Evolutionary conservation across 257 asterid genomes (phyloP), one percentile per base, ranked within the genome.

Genomic region (Mentha longifolia): DNA sequence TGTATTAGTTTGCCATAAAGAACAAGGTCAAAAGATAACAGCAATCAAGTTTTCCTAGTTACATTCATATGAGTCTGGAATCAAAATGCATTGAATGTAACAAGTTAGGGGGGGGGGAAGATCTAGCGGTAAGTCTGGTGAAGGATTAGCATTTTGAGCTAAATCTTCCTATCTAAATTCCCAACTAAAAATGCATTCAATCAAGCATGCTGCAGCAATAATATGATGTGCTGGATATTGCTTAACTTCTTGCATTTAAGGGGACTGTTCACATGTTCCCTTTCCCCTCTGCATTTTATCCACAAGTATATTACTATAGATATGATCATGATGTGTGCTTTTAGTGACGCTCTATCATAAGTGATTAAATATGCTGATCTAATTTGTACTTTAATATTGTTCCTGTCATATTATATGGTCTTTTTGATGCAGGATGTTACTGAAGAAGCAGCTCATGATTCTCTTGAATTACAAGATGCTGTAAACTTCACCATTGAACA

Each of bases 371-470:
- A 6, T 61, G 54, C 61, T 17, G 63, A 41, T 61, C 31, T 70
- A 11, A 46, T 2, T 31, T 62, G 54, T 10, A 49, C n/a, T n/a
- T n/a, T n/a, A n/a, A n/a, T n/a, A n/a, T n/a, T n/a, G n/a, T n/a
- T n/a, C n/a, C n/a, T n/a, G n/a, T n/a, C n/a, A n/a, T n/a, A n/a
- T n/a, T n/a, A n/a, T n/a, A n/a, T n/a, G n/a, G n/a, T n/a, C n/a
- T n/a, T n/a, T 10, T 78, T 47, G 39, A 45, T 77, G 73, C 83
- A 85, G 90, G 68, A 76, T 66, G 58, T 33, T 72, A 46, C 78
- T 70, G 80, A 62, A 45, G 84, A 74, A 56, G 82, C 85, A 64
- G 78, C 82, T 66, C 60, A 57, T 45, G 71, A 59, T 73, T 69
- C 81, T 54, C 78, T 61, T 42, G 80, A 74, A 76, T 70, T 82